Conservation (phyloP, 2,329 filamentous ascomycete species). For the Parascedosporium putredinis region DNA sequence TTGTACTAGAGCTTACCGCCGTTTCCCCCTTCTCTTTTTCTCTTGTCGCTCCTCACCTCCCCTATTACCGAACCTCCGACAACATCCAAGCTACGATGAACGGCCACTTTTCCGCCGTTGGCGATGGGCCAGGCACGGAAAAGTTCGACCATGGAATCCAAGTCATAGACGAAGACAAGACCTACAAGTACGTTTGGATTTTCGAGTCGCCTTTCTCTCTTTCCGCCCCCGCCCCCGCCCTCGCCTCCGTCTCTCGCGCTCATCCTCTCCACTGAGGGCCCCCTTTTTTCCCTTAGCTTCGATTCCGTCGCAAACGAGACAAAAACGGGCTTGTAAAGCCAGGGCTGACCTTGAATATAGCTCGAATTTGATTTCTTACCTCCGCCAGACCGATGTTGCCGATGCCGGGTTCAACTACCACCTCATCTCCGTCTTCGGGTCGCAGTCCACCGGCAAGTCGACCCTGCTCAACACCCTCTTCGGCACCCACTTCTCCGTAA, state of each 20-base stretch:
- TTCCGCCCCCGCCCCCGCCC: not conserved
- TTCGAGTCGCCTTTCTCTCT: too few relatives aligned
- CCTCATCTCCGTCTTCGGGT: slow-evolving; percentile 96
- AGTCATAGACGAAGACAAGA: slow-evolving; percentile 78
- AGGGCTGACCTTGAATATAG: slow-evolving; percentile 31
- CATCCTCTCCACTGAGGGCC: too few relatives aligned
- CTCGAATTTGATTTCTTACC: slow-evolving; percentile 68
- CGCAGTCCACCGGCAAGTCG: slow-evolving; percentile 96
- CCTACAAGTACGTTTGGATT: slow-evolving; percentile 68
- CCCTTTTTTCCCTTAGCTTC: too few relatives aligned
- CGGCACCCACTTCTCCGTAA: slow-evolving; percentile 91
- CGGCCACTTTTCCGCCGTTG: slow-evolving; percentile 68
- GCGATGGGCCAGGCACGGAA: slow-evolving; percentile 51
- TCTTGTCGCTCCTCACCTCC: not conserved
- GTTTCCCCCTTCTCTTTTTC: not conserved
- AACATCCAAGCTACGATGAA: slow-evolving; percentile 59
- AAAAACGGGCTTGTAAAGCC: slow-evolving; percentile 11
- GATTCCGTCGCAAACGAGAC: too few relatives aligned
- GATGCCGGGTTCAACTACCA: slow-evolving; percentile 97
- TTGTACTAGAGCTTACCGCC: slow-evolving; percentile 4
- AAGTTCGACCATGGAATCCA: slow-evolving; percentile 90
- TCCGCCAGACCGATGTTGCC: slow-evolving; percentile 68
- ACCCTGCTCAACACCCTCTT: slow-evolving; percentile 94
- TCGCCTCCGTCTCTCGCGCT: too few relatives aligned
- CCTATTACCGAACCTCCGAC: not conserved